Conservation (phyloP, 176 grass and related monocot genomes). For the Rhynchospora breviuscula region DNA sequence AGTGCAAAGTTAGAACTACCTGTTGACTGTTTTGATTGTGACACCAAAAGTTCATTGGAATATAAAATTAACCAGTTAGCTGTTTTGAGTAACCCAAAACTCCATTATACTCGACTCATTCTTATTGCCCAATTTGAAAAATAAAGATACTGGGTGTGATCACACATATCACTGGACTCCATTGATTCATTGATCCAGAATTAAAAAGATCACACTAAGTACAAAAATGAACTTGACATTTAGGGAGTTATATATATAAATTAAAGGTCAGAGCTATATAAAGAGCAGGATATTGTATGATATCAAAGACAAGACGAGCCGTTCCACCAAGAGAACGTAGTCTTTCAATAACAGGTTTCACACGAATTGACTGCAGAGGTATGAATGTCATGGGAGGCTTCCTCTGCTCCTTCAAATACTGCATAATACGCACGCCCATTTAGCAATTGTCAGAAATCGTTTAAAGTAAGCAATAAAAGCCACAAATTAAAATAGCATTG, state of each 20-base stretch:
- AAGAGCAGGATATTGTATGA: constrained; percentile 94
- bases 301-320: constrained; percentile 89
- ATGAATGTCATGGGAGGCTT: constrained; percentile 98
- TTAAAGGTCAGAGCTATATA: background rate
- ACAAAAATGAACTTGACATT: background rate
- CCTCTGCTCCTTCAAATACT: constrained; percentile 99
- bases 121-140: background rate
- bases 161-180: background rate
- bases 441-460: background rate
- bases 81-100: background rate
- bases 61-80: background rate
- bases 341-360: constrained; percentile 84
- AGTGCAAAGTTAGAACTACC: background rate
- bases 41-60: background rate
- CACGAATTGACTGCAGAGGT: constrained; percentile 84
- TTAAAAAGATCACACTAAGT: background rate
- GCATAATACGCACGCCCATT: constrained; percentile 21
- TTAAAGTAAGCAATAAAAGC: background rate
- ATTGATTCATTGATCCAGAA: background rate
- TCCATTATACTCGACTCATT: background rate
- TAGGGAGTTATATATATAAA: background rate
- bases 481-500: constrained; percentile 10
- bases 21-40: background rate
- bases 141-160: background rate
- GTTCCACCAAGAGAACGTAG: constrained; percentile 82